Evolutionary conservation across 2,329 filamentous ascomycete genomes (phyloP), one percentile per base, ranked within the genome.

Genomic region (Trichoderma arundinaceum): DNA sequence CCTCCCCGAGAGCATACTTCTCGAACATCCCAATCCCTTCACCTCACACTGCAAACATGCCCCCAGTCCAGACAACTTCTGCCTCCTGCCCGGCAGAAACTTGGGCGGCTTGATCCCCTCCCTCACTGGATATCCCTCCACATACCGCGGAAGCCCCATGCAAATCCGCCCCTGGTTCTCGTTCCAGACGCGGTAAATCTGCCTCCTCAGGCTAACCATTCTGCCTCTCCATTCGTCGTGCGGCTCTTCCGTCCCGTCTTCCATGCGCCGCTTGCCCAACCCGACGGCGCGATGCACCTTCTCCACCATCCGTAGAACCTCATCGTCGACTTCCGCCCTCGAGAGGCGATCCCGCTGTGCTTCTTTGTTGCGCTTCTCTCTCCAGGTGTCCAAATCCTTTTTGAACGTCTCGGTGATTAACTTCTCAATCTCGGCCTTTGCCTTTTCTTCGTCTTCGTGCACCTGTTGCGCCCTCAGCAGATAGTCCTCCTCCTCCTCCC

Each of bases 1-100:
- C 39, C 51, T 82, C 15, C 81, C 82, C 10, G 48, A 28, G 6
- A 9, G 5, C 3, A 63, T 13, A 33, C 63, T 64, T 46, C 70
- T 67, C 32, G 75, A 74, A 54, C 75, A 77, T 12, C 41, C 48
- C 64, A 74, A 43, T 1, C 68, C 63, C 33, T 68, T 65, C 2
- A 54, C 65, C 8, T 58, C 53, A 52, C 75, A 77, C 39, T 71
- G 71, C 13, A 72, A 65, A 52, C 75, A 77, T 13, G 60, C 60
- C 6, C 32, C 53, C 3, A 35, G 32, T 3, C 8, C 57, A 12
- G 68, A 58, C 1, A 41, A 22, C 28, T 3, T 8, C 1, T 39
- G 41, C 4, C 39, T 41, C 33, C 28, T 8, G 22, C 53, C 58
- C 12, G 69, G 69, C 19, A 49, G 35, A 43, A 75, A 52, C 39